phyloP scores from a whole-genome alignment of 2,329 filamentous ascomycete genomes.

The Exophiala oligosperma region DNA sequence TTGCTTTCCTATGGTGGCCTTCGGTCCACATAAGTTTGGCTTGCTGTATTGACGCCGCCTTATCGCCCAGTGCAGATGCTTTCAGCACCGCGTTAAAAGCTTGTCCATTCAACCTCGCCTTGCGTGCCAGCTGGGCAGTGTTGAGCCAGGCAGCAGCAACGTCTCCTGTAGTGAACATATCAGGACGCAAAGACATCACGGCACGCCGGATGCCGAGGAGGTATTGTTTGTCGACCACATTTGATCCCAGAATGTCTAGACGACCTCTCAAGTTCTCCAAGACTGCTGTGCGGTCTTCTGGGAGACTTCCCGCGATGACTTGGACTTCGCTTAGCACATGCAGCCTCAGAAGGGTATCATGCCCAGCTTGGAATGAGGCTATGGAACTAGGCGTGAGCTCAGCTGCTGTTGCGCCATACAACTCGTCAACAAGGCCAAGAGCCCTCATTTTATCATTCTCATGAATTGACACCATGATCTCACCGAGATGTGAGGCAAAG shows the following conservation, averaged over 20 bases:
- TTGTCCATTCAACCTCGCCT: slow-evolving; percentile 77
- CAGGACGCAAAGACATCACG: slow-evolving; percentile 72
- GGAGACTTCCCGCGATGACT: slow-evolving; percentile 60
- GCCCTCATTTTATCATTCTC: slow-evolving; percentile 56
- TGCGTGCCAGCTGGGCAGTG: slow-evolving; percentile 81
- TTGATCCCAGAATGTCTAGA: slow-evolving; percentile 86
- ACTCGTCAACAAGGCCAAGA: slow-evolving; percentile 56
- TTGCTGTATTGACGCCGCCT: slow-evolving; percentile 90
- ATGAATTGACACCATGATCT: slow-evolving; percentile 62
- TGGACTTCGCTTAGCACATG: slow-evolving; percentile 81
- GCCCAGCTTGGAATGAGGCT: slow-evolving; percentile 77
- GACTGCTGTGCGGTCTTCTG: slow-evolving; percentile 42
- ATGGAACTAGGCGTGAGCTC: slow-evolving; percentile 76
- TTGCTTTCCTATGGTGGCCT: slow-evolving; percentile 89
- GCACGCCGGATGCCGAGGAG: slow-evolving; percentile 82
- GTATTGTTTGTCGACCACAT: slow-evolving; percentile 91
- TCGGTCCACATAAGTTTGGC: slow-evolving; percentile 91
- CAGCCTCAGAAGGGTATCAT: slow-evolving; percentile 80
- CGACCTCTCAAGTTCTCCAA: slow-evolving; percentile 67
- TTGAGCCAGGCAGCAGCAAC: slow-evolving; percentile 83
- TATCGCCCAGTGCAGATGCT: slow-evolving; percentile 79
- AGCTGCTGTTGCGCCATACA: slow-evolving; percentile 70
- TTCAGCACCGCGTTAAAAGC: slow-evolving; percentile 93
- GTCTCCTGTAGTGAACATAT: slow-evolving; percentile 66
- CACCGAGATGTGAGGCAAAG: slow-evolving; percentile 81